Base-by-base conservation (phyloP, 192 early-diverging fungal genomes). In the Pilaira anomala region DNA sequence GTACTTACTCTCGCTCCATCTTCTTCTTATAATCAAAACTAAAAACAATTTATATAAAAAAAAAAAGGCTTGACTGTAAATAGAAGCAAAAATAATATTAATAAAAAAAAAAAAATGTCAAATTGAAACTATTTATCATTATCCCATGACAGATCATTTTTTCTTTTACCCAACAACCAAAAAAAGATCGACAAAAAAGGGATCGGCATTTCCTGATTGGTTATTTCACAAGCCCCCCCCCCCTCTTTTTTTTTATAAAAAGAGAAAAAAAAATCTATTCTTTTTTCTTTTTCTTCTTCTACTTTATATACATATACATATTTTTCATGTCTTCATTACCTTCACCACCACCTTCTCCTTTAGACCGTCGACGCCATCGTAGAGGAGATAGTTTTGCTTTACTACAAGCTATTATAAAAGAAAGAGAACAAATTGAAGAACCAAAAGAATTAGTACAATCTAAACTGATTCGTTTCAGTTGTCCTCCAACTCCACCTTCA, bases 101-200 rank as follows among this genome's bases (percentile, higher is more conserved):
- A n/a, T n/a, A n/a, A n/a, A n/a, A n/a, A n/a, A n/a, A n/a, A n/a
- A n/a, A n/a, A n/a, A n/a, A n/a, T n/a, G n/a, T n/a, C n/a, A n/a
- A n/a, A n/a, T n/a, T n/a, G n/a, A n/a, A n/a, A n/a, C n/a, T n/a
- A n/a, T n/a, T n/a, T n/a, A n/a, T n/a, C 33, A 36, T 0, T 36
- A 36, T 36, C 33, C 2, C 7, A 36, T 36, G 33, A 36, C 33
- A 36, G 33, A 36, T 36, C 33, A 36, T 36, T 9, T 9, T 7
- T 36, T 36, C 11, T 36, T 4, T 36, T 9, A 36, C 33, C 36
- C 0, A 25, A 21, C 14, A 36, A 42, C n/a, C n/a, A 58, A 36
- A 30, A 36, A 58, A 16, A 42, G 56, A 58, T 58, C 56, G 56
- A 58, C 56, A 58, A 55, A 55, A 55, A 55, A 58, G 19, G 26